Base-by-base conservation (phyloP, 2,329 filamentous ascomycete genomes). In the Aspergillus sp. region DNA sequence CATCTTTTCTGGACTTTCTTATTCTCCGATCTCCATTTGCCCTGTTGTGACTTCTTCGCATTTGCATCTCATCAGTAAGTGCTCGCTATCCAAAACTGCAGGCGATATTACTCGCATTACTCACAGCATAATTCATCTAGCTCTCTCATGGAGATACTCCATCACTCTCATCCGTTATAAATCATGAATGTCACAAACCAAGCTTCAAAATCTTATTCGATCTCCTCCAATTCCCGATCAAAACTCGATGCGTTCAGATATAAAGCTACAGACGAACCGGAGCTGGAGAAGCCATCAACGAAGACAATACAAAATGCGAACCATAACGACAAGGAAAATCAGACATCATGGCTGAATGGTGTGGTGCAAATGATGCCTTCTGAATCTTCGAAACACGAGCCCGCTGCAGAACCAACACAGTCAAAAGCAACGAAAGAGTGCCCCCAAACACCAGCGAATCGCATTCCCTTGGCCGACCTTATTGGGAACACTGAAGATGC, bases 401-500 rank as follows among this genome's bases (percentile, higher is more conserved):
- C 54, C 40, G 58, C 53, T 13, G 52, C 50, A 14, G 56, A 65
- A 35, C 46, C 51, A 17, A 55, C 60, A 43, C 68, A 72, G 36
- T 9, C 54, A 7, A 70, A 66, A 40, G 55, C 54, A 1, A 49
- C 53, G 46, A 72, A 67, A 47, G 70, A 72, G 53, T 73, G 73
- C 46, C 83, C 83, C 2, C 82, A 82, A 38, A 86, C 83, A 13
- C 82, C 83, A 2, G 79, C 77, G 20, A 79, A 82, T 41, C 73
- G 81, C 50, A 76, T 85, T 36, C 81, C 82, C 20, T 70, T 86
- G 11, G 81, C 81, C 30, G 82, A 85, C 55, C 71, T 86, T 30
- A 82, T 86, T 43, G 81, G 81, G 56, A 83, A 84, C 63, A 77
- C 77, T 45, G 82, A 85, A 64, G 81, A 84, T 61, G 75, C 75